Conservation (phyloP, 108 stramenopile species). For the Cylindrotheca closterium region DNA sequence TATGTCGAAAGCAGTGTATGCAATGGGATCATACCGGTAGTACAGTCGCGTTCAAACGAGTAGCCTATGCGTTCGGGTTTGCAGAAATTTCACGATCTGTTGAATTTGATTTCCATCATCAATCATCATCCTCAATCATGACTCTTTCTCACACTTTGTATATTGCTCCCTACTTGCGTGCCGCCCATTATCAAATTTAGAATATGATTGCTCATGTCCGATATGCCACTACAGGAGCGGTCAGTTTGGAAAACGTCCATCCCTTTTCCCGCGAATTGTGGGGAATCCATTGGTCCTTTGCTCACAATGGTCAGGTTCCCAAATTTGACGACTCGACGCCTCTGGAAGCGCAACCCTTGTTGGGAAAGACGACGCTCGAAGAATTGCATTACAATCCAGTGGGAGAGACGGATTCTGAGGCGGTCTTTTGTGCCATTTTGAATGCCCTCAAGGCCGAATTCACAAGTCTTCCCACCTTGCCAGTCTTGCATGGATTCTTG, state of each 20-base stretch:
- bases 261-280: slow-evolving; percentile 88
- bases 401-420: slow-evolving; percentile 91
- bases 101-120: no score
- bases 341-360: slow-evolving; percentile 23
- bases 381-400: slow-evolving; percentile 60
- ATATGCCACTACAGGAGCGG: slow-evolving; percentile 83
- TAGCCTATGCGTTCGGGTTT: no score
- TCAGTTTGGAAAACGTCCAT: slow-evolving; percentile 87
- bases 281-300: slow-evolving; percentile 83
- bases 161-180: no score
- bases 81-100: no score
- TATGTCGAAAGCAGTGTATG: slow-evolving; percentile 1
- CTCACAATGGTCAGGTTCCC: slow-evolving; percentile 92
- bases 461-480: slow-evolving; percentile 65
- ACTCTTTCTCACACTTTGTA: no score
- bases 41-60: no score
- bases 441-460: slow-evolving; percentile 82
- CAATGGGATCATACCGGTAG: no score
- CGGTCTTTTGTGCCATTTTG: slow-evolving; percentile 89
- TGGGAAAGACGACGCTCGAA: slow-evolving; percentile 19
- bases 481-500: slow-evolving; percentile 73
- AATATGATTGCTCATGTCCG: slow-evolving; percentile 94
- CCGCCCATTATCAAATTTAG: no score
- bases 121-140: no score
- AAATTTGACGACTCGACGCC: slow-evolving; percentile 34